Evolutionary conservation across 305 asterid genomes (phyloP).

Genomic region (Fraxinus paxiana): DNA sequence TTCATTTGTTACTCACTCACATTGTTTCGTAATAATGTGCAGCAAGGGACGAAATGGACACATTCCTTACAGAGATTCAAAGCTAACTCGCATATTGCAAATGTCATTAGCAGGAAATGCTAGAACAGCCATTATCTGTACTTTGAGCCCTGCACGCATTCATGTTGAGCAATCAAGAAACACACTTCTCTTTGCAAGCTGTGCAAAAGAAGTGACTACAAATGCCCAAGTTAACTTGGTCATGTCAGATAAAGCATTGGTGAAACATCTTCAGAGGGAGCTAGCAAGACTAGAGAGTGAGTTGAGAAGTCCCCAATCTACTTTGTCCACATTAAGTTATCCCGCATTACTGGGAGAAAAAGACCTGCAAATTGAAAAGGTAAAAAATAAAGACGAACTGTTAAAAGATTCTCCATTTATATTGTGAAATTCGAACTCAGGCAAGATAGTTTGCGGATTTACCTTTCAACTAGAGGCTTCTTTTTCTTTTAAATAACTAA

Average conservation of each 20-base stretch:
- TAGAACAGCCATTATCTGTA: slow-evolving; percentile 86
- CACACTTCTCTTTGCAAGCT: slow-evolving; percentile 90
- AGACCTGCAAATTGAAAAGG: slow-evolving; percentile 76
- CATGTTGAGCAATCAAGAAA: slow-evolving; percentile 96
- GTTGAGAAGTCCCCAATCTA: slow-evolving; percentile 50
- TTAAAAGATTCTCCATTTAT: background rate
- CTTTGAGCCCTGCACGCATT: slow-evolving; percentile 86
- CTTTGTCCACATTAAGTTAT: slow-evolving; percentile 38
- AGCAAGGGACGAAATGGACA: slow-evolving; percentile 87
- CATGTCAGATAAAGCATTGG: slow-evolving; percentile 87
- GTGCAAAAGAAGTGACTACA: slow-evolving; percentile 90
- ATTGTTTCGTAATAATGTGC: slow-evolving; percentile 22
- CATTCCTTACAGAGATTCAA: slow-evolving; percentile 89
- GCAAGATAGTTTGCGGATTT: background rate
- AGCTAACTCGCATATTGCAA: slow-evolving; percentile 89
- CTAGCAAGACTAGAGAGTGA: slow-evolving; percentile 68
- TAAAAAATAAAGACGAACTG: slow-evolving; percentile 19
- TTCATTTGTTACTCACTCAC: background rate
- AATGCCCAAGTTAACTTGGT: slow-evolving; percentile 80
- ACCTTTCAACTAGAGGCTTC: background rate
- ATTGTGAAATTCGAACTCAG: background rate
- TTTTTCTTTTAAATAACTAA: background rate
- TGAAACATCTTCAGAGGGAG: slow-evolving; percentile 85
- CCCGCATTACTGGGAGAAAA: slow-evolving; percentile 54
- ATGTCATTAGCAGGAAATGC: slow-evolving; percentile 87